These are phyloP conservation scores for Camelina neglecta DNA, from an alignment of 345 rosid species.

Conservation along the genomic window DNA sequence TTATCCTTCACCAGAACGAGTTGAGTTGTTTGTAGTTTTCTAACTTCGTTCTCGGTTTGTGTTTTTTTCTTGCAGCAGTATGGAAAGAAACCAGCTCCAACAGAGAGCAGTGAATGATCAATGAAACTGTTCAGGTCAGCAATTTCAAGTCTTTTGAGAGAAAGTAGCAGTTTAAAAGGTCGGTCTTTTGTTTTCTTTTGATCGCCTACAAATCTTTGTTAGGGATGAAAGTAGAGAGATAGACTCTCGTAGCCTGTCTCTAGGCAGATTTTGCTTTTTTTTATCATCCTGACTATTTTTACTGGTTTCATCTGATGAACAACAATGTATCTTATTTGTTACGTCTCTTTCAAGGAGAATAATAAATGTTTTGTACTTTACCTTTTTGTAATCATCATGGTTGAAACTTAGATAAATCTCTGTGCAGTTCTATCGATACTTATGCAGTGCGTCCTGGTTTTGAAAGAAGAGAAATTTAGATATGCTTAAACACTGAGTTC, in stretches of 20 bases:
- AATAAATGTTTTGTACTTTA: conserved; percentile 19
- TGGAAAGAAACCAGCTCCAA: conserved; percentile 61
- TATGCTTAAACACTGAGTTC: neutral
- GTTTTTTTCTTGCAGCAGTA: conserved; percentile 55
- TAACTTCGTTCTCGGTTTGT: conserved; percentile 12
- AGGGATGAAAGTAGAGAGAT: conserved; percentile 27
- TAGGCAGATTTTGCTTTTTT: conserved; percentile 25
- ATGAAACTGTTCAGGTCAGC: conserved; percentile 10
- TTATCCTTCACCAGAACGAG: neutral
- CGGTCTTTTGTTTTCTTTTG: conserved; percentile 40
- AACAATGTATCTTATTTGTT: conserved; percentile 23
- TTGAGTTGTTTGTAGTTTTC: conserved; percentile 9
- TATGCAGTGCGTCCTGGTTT: neutral
- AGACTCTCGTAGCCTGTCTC: conserved; percentile 32
- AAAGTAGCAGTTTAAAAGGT: conserved; percentile 19
- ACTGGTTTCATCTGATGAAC: conserved; percentile 23
- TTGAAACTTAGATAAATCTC: neutral
- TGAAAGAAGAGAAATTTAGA: neutral
- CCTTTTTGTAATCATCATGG: neutral
- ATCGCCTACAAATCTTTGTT: conserved; percentile 31
- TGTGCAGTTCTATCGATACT: neutral
- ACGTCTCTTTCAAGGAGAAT: conserved; percentile 2
- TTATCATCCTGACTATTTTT: conserved; percentile 30
- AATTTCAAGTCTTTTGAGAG: neutral
- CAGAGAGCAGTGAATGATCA: conserved; percentile 50